Evolutionary conservation across 1,284 basidiomycete genomes (phyloP), one percentile per base, ranked within the genome.

Genomic region (Malassezia sympodialis): DNA sequence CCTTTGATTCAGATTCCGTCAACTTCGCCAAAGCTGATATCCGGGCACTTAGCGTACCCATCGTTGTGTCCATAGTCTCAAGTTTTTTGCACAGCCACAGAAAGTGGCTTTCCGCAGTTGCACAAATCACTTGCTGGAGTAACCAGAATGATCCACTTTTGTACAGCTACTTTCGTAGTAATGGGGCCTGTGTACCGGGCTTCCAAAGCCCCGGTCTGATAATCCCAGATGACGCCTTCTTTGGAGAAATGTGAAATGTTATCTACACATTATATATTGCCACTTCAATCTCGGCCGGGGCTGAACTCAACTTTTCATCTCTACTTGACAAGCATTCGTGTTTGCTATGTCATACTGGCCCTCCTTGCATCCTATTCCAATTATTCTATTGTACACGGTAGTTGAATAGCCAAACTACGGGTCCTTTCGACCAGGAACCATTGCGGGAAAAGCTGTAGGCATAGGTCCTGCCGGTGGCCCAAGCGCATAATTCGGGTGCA

Each of bases 401-500:
- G 17, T 15, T 19, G 6, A 21, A 43, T 28, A 43, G 24, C 15
- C 4, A 27, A 7, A 7, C 41, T 43, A 43, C 41, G n/a, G 19
- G 24, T 43, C 27, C 24, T 28, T 43, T 15, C n/a, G 27, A 11
- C 28, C 19, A 45, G 17, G 17, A 1, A 14, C 11, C 30, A 32
- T 32, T 5, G 41, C 42, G 17, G 55, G 50, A 28, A 57, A 57
- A 8, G 34, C 44, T 4, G 43, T 52, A 2, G 55, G 55, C 14
- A 52, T 28, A 4, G 60, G 55, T 8, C 26, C 45, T 15, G 27
- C 27, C 10, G 27, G 11, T 11, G 44, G 37, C 11, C 30, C 54
- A 2, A 65, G 49, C 4, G 32, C 39, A 39, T 61, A 66, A n/a
- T 51, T 53, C 5, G 56, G 52, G 39, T 74, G 72, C 39, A 60